These are phyloP conservation scores for Chaetoscypha palmicola DNA, from an alignment of 2,329 filamentous ascomycete genomes.

Conservation along the genomic window DNA sequence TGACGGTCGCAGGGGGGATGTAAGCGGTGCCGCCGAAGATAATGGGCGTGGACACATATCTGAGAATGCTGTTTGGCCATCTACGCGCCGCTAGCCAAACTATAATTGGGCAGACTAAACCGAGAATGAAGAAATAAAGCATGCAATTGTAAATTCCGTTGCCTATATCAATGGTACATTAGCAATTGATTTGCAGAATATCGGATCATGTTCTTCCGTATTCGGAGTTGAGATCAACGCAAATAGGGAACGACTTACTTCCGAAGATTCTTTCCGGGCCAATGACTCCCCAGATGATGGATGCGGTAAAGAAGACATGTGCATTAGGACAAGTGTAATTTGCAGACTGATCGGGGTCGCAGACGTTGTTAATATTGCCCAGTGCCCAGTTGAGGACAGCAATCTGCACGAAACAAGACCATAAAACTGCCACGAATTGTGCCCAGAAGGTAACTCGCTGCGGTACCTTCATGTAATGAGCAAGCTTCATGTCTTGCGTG, in stretches of 20 bases:
- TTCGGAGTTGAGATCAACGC: too few relatives aligned
- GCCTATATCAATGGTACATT: not conserved
- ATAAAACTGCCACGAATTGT: slow-evolving; percentile 57
- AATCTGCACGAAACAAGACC: slow-evolving; percentile 61
- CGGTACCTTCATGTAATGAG: slow-evolving; percentile 50
- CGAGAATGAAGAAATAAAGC: slow-evolving; percentile 66
- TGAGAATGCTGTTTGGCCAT: slow-evolving; percentile 54
- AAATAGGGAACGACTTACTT: slow-evolving; percentile 24
- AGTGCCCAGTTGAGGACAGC: slow-evolving; percentile 56
- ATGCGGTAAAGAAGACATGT: slow-evolving; percentile 56
- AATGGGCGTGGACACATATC: slow-evolving; percentile 61
- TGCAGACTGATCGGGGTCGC: slow-evolving; percentile 46
- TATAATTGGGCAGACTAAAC: slow-evolving; percentile 53
- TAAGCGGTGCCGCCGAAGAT: slow-evolving; percentile 58
- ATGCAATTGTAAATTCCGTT: slow-evolving; percentile 55
- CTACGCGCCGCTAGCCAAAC: slow-evolving; percentile 49
- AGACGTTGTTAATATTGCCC: slow-evolving; percentile 55
- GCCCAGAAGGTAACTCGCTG: slow-evolving; percentile 60
- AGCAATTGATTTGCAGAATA: too few relatives aligned
- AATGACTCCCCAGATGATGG: slow-evolving; percentile 67
- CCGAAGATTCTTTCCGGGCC: slow-evolving; percentile 65
- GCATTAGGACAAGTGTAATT: slow-evolving; percentile 45
- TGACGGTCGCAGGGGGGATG: slow-evolving; percentile 62
- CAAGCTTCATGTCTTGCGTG: slow-evolving; percentile 44
- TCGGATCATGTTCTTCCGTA: too few relatives aligned